phyloP scores from a whole-genome alignment of 2,329 filamentous ascomycete genomes.

The Biscogniauxia mediterranea region DNA sequence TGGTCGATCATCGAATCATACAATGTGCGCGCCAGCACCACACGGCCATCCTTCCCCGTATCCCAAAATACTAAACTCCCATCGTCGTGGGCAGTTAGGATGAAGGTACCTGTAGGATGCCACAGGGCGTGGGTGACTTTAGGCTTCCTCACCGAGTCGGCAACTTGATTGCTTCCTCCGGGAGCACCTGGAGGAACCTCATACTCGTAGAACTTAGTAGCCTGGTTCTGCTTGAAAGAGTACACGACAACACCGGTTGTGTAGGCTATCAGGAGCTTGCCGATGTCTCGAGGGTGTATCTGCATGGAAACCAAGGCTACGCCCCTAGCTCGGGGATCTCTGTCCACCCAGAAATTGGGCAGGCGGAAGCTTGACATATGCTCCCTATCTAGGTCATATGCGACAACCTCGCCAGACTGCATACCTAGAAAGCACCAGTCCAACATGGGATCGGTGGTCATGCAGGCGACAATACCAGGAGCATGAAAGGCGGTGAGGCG shows the following conservation, averaged over 20 bases:
- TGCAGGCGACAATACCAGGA: slow-evolving; percentile 69
- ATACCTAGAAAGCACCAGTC: slow-evolving; percentile 90
- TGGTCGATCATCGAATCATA: slow-evolving; percentile 72
- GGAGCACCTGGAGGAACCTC: slow-evolving; percentile 77
- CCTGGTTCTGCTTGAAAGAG: slow-evolving; percentile 87
- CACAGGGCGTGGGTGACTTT: slow-evolving; percentile 80
- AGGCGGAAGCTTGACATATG: slow-evolving; percentile 73
- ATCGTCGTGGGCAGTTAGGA: slow-evolving; percentile 86
- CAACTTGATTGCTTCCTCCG: slow-evolving; percentile 68
- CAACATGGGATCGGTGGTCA: slow-evolving; percentile 83
- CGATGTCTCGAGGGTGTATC: slow-evolving; percentile 88
- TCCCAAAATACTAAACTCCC: slow-evolving; percentile 94
- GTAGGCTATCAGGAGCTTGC: slow-evolving; percentile 89
- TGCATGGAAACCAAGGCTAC: slow-evolving; percentile 70
- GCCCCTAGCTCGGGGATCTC: slow-evolving; percentile 63
- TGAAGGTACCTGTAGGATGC: slow-evolving; percentile 92
- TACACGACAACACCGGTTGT: slow-evolving; percentile 83
- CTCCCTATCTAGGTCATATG: slow-evolving; percentile 90
- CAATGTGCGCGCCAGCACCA: slow-evolving; percentile 80
- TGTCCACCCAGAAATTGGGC: slow-evolving; percentile 81
- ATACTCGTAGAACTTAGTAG: slow-evolving; percentile 80
- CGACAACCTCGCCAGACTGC: slow-evolving; percentile 78
- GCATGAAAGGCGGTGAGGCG: slow-evolving; percentile 69
- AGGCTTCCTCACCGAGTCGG: slow-evolving; percentile 65
- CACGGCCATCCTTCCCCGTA: slow-evolving; percentile 72